Conservation (phyloP, 495 filamentous ascomycete species). For the Penicillium cosmopolitanum region DNA sequence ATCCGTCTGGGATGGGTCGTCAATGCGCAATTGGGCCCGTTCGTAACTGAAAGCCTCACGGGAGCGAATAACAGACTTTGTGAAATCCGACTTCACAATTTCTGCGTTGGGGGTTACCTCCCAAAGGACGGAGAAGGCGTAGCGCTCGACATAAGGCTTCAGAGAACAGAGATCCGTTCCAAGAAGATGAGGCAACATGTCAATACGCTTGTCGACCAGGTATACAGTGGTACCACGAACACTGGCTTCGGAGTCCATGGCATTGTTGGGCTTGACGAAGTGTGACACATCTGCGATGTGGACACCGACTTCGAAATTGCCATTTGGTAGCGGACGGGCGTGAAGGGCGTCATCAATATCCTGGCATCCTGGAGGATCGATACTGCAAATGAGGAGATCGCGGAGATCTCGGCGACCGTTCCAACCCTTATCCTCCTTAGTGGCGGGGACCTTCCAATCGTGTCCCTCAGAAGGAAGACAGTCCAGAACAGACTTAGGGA, state of each 20-base stretch:
- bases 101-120: slow-evolving; percentile 86
- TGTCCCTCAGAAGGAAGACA: slow-evolving; percentile 92
- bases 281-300: slow-evolving; percentile 99
- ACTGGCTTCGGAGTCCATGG: slow-evolving; percentile 95
- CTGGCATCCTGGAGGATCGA: slow-evolving; percentile 93
- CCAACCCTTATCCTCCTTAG: slow-evolving; percentile 81
- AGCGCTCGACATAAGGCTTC: slow-evolving; percentile 96
- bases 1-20: slow-evolving; percentile 82
- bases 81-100: slow-evolving; percentile 79
- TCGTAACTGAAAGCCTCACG: slow-evolving; percentile 98
- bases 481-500: slow-evolving; percentile 91
- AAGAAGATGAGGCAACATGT: slow-evolving; percentile 95
- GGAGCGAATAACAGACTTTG: slow-evolving; percentile 98
- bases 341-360: slow-evolving; percentile 99
- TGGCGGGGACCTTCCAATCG: slow-evolving; percentile 85
- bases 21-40: slow-evolving; percentile 89
- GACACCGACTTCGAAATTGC: slow-evolving; percentile 96
- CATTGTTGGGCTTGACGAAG: slow-evolving; percentile 95
- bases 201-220: slow-evolving; percentile 97
- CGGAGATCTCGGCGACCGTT: slow-evolving; percentile 79
- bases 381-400: slow-evolving; percentile 90
- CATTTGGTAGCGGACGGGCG: slow-evolving; percentile 80
- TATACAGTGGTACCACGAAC: slow-evolving; percentile 96
- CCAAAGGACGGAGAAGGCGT: slow-evolving; percentile 94
- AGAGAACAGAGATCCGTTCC: slow-evolving; percentile 96